Percentiles rank a stretch among this genome's conserved stretches.
Conservation (phyloP, 169 alveolate species). For the Cytauxzoon felis region DNA sequence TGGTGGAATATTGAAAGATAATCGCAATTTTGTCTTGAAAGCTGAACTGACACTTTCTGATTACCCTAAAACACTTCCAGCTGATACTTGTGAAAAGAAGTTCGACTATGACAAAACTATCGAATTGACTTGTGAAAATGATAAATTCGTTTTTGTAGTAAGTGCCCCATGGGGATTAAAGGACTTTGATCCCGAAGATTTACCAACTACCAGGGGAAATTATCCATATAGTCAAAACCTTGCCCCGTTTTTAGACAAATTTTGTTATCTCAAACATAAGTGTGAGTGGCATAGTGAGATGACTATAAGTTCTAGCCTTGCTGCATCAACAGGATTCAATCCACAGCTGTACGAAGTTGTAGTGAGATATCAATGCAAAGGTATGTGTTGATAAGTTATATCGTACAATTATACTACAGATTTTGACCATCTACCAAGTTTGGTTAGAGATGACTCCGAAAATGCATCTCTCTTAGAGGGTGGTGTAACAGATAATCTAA, state of each 20-base stretch:
- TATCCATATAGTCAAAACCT: too few species aligned
- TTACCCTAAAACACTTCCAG: neutral
- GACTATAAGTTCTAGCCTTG: too few species aligned
- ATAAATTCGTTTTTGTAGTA: constrained; percentile 20
- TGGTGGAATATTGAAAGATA: constrained; percentile 47
- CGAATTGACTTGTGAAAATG: constrained; percentile 3
- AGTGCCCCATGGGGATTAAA: constrained; percentile 42
- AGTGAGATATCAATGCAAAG: too few species aligned
- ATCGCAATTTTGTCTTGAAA: constrained; percentile 17
- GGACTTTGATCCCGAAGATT: too few species aligned
- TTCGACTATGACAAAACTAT: neutral
- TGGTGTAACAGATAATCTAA: neutral
- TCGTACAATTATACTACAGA: too few species aligned
- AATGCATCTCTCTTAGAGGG: constrained; percentile 3
- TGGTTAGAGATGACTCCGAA: neutral
- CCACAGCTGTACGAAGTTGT: too few species aligned
- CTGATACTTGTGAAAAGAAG: neutral
- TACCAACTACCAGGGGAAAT: too few species aligned
- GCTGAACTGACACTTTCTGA: constrained; percentile 1
- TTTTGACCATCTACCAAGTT: constrained; percentile 11
- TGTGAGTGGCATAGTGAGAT: constrained; percentile 36
- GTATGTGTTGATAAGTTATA: too few species aligned
- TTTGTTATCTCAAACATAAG: constrained; percentile 1
- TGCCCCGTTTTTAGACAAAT: constrained; percentile 8
- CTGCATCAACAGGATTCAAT: too few species aligned